Conservation (phyloP, 2,329 filamentous ascomycete species). For the Beauveria sp. region DNA sequence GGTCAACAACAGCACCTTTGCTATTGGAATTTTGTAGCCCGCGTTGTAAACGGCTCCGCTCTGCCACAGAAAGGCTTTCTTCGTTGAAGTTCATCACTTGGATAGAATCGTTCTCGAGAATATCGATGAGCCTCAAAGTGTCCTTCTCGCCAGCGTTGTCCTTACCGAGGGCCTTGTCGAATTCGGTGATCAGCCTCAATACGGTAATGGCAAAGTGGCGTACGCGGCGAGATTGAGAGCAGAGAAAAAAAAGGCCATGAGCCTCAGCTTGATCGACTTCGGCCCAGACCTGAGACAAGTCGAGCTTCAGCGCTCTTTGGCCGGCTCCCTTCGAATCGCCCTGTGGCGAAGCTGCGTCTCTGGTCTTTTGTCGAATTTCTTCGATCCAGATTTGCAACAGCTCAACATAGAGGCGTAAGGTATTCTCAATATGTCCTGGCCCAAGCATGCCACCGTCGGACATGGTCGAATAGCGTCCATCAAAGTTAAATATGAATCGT, state of each 20-base stretch:
- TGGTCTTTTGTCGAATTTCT: slow-evolving; percentile 81
- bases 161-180: slow-evolving; percentile 81
- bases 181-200: slow-evolving; percentile 83
- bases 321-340: slow-evolving; percentile 57
- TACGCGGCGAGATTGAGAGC: slow-evolving; percentile 87
- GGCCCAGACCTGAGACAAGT: slow-evolving; percentile 80
- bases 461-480: slow-evolving; percentile 95
- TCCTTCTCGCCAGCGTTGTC: slow-evolving; percentile 49
- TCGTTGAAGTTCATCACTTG: slow-evolving; percentile 89
- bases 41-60: slow-evolving; percentile 84
- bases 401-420: slow-evolving; percentile 85
- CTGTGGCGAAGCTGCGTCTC: slow-evolving; percentile 59
- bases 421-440: slow-evolving; percentile 89
- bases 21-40: slow-evolving; percentile 79
- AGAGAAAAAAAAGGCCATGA: slow-evolving; percentile 93
- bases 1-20: slow-evolving; percentile 80
- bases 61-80: slow-evolving; percentile 83
- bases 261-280: slow-evolving; percentile 96
- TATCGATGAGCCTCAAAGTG: slow-evolving; percentile 72
- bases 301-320: slow-evolving; percentile 68
- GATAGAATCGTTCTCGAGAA: slow-evolving; percentile 83
- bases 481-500: slow-evolving; percentile 97
- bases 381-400: slow-evolving; percentile 95
- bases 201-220: slow-evolving; percentile 88
- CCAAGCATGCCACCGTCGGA: slow-evolving; percentile 96